A percentile compares a stretch with the other conserved stretches of the same genome.
These are phyloP conservation scores for Rhodocollybia butyracea DNA, from an alignment of 768 basidiomycete genomes.

Conservation along the genomic window DNA sequence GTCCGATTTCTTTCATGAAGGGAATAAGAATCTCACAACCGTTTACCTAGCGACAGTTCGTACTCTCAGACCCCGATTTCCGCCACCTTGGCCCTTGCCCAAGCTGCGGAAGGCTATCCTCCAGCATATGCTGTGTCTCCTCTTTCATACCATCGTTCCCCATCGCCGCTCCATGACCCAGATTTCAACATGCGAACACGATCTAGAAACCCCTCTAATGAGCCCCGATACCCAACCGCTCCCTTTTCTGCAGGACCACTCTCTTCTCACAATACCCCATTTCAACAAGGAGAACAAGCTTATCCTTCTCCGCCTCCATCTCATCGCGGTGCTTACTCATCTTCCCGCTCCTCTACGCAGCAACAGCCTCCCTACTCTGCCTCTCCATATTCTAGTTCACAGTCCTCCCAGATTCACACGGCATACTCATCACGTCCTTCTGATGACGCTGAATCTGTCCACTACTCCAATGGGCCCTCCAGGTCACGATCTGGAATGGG, in stretches of 20 bases:
- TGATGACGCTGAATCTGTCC: not conserved
- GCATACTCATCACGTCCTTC: not conserved
- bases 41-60: not conserved
- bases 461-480: not conserved
- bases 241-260: not conserved
- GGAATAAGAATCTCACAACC: not conserved
- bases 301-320: constrained; percentile 4
- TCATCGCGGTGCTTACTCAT: not conserved
- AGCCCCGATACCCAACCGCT: not conserved
- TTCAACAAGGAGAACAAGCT: not conserved
- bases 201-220: not conserved
- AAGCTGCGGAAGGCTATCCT: constrained; percentile 3
- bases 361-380: not conserved
- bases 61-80: constrained; percentile 3
- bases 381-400: not conserved
- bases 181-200: not conserved
- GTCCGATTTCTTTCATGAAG: not conserved
- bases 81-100: not conserved
- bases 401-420: not conserved
- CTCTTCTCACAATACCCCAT: not conserved
- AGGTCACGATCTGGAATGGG: not conserved
- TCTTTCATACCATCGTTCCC: not conserved
- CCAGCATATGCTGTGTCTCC: not conserved
- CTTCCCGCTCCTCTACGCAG: not conserved
- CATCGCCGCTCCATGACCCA: not conserved